phyloP scores from a whole-genome alignment of 2,329 filamentous ascomycete genomes.

The Beauveria bassiana region DNA sequence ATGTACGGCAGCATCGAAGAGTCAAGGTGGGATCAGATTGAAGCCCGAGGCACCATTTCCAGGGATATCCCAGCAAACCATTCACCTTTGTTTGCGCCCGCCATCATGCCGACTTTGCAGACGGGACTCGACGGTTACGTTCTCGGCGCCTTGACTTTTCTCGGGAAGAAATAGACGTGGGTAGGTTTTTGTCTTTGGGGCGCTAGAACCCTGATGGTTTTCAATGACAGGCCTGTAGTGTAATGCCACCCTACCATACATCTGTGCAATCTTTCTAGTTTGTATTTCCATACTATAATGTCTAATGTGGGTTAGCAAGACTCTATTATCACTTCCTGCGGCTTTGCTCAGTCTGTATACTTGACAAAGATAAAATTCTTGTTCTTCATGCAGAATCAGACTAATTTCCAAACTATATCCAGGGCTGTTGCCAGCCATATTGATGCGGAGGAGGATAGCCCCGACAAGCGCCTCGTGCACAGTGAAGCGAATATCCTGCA shows the following conservation, averaged over 20 bases:
- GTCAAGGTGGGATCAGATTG: constrained; percentile 14
- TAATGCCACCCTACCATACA: background rate
- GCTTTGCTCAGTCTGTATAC: background rate
- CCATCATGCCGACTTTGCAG: constrained; percentile 17
- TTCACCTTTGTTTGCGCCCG: constrained; percentile 19
- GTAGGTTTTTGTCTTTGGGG: background rate
- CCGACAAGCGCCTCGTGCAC: constrained; percentile 36
- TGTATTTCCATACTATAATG: background rate
- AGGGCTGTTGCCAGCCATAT: constrained; percentile 36
- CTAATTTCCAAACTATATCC: constrained; percentile 19
- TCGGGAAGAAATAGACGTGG: background rate
- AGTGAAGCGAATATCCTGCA: constrained; percentile 46
- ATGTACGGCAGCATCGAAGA: constrained; percentile 15
- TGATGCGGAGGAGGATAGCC: constrained; percentile 37
- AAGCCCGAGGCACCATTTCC: constrained; percentile 12
- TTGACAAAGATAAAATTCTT: background rate
- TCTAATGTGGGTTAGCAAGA: background rate
- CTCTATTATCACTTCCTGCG: background rate
- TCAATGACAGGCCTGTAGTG: background rate
- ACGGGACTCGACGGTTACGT: constrained; percentile 17
- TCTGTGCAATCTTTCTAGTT: background rate
- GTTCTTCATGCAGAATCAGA: background rate
- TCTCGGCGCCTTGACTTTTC: constrained; percentile 16
- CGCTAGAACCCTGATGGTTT: background rate
- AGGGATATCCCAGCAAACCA: constrained; percentile 20